Percentiles rank a stretch among this genome's conserved stretches.
Conservation (phyloP, 768 basidiomycete genomes). For the Coprinellus micaceus region DNA sequence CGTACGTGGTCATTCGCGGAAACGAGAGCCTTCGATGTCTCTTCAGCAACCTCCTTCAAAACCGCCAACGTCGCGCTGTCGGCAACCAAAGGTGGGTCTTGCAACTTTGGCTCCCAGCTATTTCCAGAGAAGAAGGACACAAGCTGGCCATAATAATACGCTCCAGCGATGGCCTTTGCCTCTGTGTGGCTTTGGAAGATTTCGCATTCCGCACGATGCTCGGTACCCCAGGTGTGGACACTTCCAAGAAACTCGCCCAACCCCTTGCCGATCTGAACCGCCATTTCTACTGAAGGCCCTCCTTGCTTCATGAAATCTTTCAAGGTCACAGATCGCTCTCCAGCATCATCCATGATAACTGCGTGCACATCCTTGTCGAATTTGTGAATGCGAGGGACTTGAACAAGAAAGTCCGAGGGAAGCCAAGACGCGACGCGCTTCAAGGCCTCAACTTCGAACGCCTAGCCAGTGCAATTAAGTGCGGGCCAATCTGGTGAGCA, state of each 20-base stretch:
- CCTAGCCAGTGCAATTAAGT: constrained; percentile 18
- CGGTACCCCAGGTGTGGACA: constrained; percentile 48
- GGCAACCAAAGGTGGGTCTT: constrained; percentile 40
- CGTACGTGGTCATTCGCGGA: constrained; percentile 27
- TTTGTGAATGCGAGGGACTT: constrained; percentile 45
- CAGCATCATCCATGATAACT: constrained; percentile 64
- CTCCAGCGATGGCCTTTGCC: constrained; percentile 39
- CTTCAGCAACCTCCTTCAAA: constrained; percentile 19
- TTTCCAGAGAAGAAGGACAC: constrained; percentile 26
- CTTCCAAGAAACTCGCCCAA: constrained; percentile 54
- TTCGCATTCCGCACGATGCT: constrained; percentile 20
- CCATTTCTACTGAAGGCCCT: constrained; percentile 24
- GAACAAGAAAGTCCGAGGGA: constrained; percentile 35
- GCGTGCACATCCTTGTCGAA: constrained; percentile 48
- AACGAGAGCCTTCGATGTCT: constrained; percentile 23
- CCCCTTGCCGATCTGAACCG: constrained; percentile 44
- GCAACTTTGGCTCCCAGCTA: constrained; percentile 33
- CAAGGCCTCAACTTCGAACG: constrained; percentile 47
- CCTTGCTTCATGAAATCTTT: constrained; percentile 39
- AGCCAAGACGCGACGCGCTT: constrained; percentile 37
- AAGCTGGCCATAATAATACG: constrained; percentile 41
- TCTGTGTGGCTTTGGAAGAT: constrained; percentile 38
- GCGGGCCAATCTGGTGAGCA: not conserved
- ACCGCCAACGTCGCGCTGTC: constrained; percentile 30
- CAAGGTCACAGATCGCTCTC: constrained; percentile 34